Base-by-base conservation (phyloP, 2,329 filamentous ascomycete genomes). In the Colletotrichum coccodes region DNA sequence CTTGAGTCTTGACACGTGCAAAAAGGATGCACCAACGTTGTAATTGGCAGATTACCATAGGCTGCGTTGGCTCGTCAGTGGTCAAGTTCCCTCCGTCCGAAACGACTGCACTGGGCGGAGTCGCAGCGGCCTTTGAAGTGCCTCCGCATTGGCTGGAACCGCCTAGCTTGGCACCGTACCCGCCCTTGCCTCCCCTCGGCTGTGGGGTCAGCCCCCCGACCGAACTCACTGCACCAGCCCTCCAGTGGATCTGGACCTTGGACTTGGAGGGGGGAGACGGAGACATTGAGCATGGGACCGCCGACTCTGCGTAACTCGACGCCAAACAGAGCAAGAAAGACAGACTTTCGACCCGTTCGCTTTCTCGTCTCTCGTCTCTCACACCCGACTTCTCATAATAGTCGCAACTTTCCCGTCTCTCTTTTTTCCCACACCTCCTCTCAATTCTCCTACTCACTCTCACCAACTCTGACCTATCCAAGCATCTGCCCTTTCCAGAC, bases 21-120 rank as follows among this genome's bases (percentile, higher is more conserved):
- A 69, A 9, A 53, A 59, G 60, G 42, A 40, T 6, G 21, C 23
- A 30, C 11, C 58, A 30, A 9, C 30, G 8, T 30, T 30, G 58
- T 44, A 59, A 69, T 69, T 68, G 46, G 65, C 46, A 38, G 30
- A 16, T 34, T 49, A n/a, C 42, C 34, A 70, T 67, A 44, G 26
- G 38, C n/a, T 14, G 38, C 38, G 28, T 57, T 44, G n/a, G 38
- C 38, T 23, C 26, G 54, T 34, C 40, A 58, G 26, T 58, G 54
- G 54, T 18, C 54, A 23, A 49, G 63, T 71, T 71, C 70, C 70
- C 70, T 71, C 70, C 64, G 70, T 62, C 70, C 70, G 70, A 71
- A 57, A 71, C 60, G 52, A 57, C 49, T 60, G 49, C 57, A 36
- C 56, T 57, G 61, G 65, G 61, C 66, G 54, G 66, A 65, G 66